Evolutionary conservation across 345 rosid species (phyloP).

Genomic region (Triadica sebifera): DNA sequence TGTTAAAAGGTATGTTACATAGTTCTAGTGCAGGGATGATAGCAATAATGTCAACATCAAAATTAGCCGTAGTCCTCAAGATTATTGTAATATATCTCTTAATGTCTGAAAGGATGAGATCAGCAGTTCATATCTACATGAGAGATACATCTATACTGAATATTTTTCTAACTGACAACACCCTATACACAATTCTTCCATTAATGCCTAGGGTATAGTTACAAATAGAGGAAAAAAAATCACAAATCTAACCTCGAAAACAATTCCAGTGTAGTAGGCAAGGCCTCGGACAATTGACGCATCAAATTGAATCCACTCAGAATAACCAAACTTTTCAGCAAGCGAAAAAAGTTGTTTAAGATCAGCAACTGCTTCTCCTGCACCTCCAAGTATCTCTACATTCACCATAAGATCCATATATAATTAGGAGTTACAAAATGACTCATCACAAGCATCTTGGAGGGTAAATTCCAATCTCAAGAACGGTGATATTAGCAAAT

Average conservation of each 20-base stretch:
- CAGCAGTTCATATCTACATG: neutral
- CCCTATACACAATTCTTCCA: conserved; percentile 8
- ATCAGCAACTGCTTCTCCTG: conserved; percentile 83
- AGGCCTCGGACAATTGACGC: conserved; percentile 97
- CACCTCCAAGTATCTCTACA: conserved; percentile 71
- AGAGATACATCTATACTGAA: neutral
- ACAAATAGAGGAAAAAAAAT: conserved; percentile 1
- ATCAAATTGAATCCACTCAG: conserved; percentile 95
- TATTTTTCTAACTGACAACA: neutral
- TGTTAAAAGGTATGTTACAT: neutral
- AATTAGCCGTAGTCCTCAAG: neutral
- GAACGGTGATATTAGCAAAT: neutral
- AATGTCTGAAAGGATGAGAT: neutral
- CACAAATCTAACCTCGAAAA: conserved; percentile 74
- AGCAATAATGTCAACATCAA: neutral
- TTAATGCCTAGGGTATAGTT: neutral
- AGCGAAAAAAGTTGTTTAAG: conserved; percentile 75
- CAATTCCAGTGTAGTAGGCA: conserved; percentile 95
- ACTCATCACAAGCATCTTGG: neutral
- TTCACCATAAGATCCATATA: conserved; percentile 13
- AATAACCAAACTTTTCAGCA: conserved; percentile 84
- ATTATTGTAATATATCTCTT: neutral
- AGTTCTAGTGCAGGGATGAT: neutral
- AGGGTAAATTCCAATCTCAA: neutral
- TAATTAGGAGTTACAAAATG: conserved; percentile 9